Percentiles rank a stretch among this genome's conserved stretches.
phyloP scores from a whole-genome alignment of 305 asterid genomes.

The Fraxinus greggii region DNA sequence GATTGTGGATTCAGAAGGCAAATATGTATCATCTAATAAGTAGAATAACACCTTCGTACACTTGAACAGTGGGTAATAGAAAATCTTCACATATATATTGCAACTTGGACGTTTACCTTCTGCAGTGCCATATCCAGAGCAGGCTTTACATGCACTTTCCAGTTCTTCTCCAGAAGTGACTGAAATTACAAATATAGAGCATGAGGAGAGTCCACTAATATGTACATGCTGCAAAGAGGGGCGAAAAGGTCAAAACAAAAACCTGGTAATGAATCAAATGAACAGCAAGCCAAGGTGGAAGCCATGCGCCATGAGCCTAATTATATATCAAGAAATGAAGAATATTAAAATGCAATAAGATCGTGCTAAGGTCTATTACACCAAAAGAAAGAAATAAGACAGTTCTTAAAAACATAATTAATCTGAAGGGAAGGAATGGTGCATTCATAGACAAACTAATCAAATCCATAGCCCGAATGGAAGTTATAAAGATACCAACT shows the following conservation, averaged over 20 bases:
- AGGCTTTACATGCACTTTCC: conserved; percentile 84
- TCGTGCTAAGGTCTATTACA: neutral
- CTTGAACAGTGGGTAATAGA: conserved; percentile 6
- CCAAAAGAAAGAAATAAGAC: neutral
- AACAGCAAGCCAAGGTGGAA: conserved; percentile 86
- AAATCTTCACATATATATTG: conserved; percentile 8
- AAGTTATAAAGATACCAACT: neutral
- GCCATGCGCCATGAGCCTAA: conserved; percentile 91
- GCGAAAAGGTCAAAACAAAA: conserved; percentile 12
- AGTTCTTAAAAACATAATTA: neutral
- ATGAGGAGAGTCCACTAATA: conserved; percentile 12
- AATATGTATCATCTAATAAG: conserved; percentile 18
- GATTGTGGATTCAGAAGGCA: conserved; percentile 13
- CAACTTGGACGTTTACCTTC: conserved; percentile 51
- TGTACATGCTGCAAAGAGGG: neutral
- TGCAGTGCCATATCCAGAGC: conserved; percentile 51
- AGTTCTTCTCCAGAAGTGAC: conserved; percentile 65
- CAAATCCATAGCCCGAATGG: neutral
- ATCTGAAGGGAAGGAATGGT: neutral
- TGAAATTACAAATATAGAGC: conserved; percentile 31
- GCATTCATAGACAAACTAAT: neutral
- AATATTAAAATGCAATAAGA: conserved; percentile 1
- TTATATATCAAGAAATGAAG: conserved; percentile 18
- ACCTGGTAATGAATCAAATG: conserved; percentile 61
- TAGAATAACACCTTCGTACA: neutral